A percentile compares a stretch with the other conserved stretches of the same genome.
Conservation (phyloP, 164 flowering plant species). For the Pachysandra terminalis region DNA sequence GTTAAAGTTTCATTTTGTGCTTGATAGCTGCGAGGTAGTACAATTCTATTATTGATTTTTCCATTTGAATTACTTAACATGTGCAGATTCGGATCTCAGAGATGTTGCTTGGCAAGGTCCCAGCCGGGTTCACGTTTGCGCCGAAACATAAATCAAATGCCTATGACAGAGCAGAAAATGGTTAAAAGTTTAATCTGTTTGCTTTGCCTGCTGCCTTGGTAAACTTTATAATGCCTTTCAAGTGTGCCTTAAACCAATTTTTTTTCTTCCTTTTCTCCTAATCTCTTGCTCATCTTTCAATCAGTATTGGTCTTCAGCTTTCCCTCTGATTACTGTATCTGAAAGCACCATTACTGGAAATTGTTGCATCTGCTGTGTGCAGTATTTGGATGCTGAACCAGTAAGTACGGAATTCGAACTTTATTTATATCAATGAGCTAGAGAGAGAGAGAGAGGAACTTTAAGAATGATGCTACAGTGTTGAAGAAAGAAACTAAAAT, state of each 20-base stretch:
- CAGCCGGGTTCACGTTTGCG: conserved; percentile 74
- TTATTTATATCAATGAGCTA: no score
- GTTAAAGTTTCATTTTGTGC: no score
- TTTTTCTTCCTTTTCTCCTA: no score
- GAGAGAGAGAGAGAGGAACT: no score
- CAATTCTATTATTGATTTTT: neutral
- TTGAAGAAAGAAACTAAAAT: no score
- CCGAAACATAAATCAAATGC: conserved; percentile 97
- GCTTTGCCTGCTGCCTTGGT: neutral
- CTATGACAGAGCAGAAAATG: conserved; percentile 92
- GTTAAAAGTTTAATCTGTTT: conserved; percentile 35
- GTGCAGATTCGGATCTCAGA: conserved; percentile 90
- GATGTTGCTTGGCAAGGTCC: conserved; percentile 94
- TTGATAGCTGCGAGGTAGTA: neutral
- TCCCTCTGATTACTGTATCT: neutral
- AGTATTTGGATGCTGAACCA: no score
- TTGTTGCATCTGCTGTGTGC: no score
- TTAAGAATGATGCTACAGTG: no score
- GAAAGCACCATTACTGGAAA: no score
- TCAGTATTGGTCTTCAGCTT: neutral
- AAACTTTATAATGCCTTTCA: neutral
- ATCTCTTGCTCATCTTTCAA: no score
- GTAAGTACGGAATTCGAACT: no score
- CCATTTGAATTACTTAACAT: conserved; percentile 6
- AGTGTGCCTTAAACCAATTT: no score